Conservation (phyloP, 1,284 basidiomycete species). For the Fomitopsis schrenkii region DNA sequence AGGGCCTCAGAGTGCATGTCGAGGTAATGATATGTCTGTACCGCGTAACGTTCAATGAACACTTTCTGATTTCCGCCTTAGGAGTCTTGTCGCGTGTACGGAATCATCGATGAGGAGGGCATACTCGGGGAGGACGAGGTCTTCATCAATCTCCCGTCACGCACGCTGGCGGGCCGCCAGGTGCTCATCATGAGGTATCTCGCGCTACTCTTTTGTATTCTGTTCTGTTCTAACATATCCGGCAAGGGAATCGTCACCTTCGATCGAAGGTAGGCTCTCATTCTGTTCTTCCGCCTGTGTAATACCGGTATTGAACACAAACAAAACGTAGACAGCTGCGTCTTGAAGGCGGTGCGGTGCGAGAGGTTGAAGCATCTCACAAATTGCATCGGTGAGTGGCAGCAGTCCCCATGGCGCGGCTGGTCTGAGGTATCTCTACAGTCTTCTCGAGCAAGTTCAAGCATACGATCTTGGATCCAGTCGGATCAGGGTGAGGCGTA, state of each 20-base stretch:
- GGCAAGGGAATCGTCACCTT: not conserved
- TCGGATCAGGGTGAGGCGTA: not conserved
- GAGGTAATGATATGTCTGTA: not conserved
- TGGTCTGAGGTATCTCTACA: not conserved
- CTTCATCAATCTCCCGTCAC: not conserved
- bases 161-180: not conserved
- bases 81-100: not conserved
- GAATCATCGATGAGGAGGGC: not conserved
- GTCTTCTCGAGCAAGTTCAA: not conserved
- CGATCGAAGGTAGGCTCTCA: not conserved
- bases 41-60: not conserved
- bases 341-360: not conserved
- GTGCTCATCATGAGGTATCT: not conserved
- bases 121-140: not conserved
- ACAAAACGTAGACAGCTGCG: not conserved
- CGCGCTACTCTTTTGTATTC: not conserved
- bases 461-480: not conserved
- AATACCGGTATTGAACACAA: not conserved
- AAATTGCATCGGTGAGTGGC: not conserved
- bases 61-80: not conserved
- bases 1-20: not conserved
- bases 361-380: not conserved
- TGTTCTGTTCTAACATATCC: not conserved
- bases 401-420: not conserved
- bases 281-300: not conserved